Percentiles rank a stretch among this genome's conserved stretches.
phyloP scores from a whole-genome alignment of 768 basidiomycete species.

The Pisolithus microcarpus region DNA sequence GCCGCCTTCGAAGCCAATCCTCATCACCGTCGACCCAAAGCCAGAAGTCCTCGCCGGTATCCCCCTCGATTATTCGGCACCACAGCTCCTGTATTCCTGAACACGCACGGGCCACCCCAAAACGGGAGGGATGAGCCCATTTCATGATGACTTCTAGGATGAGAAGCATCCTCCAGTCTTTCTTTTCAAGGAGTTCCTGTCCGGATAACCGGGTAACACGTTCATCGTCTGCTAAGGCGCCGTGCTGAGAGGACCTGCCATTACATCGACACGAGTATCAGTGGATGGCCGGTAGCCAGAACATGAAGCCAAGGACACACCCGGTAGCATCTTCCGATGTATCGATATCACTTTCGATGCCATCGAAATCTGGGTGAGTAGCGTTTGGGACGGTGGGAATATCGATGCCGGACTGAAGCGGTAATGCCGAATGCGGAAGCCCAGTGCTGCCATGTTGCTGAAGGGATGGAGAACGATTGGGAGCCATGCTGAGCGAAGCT shows the following conservation, averaged over 20 bases:
- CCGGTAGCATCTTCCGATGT: background rate
- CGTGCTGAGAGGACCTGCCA: background rate
- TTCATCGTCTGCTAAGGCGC: background rate
- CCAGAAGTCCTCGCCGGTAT: background rate
- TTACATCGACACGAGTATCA: background rate
- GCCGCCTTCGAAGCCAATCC: background rate
- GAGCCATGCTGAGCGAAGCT: too few species aligned
- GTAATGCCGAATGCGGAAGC: too few species aligned
- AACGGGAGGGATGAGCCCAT: background rate
- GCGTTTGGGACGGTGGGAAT: too few species aligned
- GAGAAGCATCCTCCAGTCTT: background rate
- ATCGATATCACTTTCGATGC: background rate
- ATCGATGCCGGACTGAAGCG: too few species aligned
- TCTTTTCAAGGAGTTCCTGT: background rate
- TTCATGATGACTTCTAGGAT: background rate
- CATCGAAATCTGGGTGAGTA: too few species aligned
- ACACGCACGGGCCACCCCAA: background rate
- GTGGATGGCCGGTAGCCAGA: background rate
- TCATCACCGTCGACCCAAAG: background rate
- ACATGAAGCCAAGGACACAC: background rate
- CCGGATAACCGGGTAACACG: background rate
- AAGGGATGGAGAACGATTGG: too few species aligned
- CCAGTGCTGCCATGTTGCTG: too few species aligned
- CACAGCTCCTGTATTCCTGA: background rate
- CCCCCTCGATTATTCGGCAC: background rate